Base-by-base conservation (phyloP, 768 basidiomycete species). In the Kwoniella newhampshirensis region DNA sequence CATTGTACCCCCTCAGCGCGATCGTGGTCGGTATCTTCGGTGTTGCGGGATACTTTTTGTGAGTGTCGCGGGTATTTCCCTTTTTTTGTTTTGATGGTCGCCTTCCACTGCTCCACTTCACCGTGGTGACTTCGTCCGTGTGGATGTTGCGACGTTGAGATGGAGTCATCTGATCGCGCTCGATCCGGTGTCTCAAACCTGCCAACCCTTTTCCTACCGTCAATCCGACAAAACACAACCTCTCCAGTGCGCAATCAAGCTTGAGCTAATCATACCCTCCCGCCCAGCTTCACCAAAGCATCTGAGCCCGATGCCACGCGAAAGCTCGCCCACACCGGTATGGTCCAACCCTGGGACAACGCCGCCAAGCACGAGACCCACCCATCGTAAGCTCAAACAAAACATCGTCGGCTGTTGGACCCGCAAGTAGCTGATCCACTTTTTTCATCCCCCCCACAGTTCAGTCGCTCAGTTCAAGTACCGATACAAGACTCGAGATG, bases 11-110 rank as follows among this genome's bases (percentile, higher is more conserved):
- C 18, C 53, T 76, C 35, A 51, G 62, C 44, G 46, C 71, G 51
- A 66, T 76, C 62, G 70, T 76, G 44, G 62, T 56, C 35, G 64
- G 67, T 44, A 66, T 63, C 23, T 54, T 74, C 47, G 69, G 62
- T 32, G 60, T 57, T 26, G 75, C 75, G 7, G 75, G 75, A 36
- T 76, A 74, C 65, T 73, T 76, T 66, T 64, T 76, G 70, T 74
- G 53, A 65, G 74, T 73, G 37, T 2, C n/a, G 7, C 26, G 44
- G 13, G 20, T n/a, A 7, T 1, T 18, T 13, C 35, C 23, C 13
- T 21, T 32, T 39, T 21, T 21, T 18, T 21, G 20, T 32, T 23
- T 28, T 20, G 17, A n/a, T n/a, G n/a, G n/a, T n/a, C n/a, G n/a
- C n/a, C n/a, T n/a, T n/a, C n/a, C n/a, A n/a, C n/a, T n/a, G n/a